These are phyloP conservation scores for Vanderwaltozyma verrucispora DNA, from an alignment of 805 yeast species.

Conservation along the genomic window DNA sequence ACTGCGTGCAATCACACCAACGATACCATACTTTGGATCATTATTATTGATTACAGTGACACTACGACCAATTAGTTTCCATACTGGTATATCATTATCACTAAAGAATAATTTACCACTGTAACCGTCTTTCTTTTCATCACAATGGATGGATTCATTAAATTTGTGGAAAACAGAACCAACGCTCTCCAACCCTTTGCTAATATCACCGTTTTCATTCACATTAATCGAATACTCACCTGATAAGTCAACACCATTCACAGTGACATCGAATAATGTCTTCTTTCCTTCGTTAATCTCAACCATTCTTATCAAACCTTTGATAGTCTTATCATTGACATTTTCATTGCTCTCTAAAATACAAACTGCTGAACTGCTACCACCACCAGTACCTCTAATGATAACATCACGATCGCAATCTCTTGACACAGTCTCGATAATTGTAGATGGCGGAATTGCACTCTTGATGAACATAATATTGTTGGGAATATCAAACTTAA, in stretches of 20 bases:
- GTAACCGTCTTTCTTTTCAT: slow-evolving; percentile 21
- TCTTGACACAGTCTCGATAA: slow-evolving; percentile 55
- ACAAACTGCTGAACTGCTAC: slow-evolving; percentile 85
- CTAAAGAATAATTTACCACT: slow-evolving; percentile 39
- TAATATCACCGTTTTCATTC: slow-evolving; percentile 64
- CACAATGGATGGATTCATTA: slow-evolving; percentile 22
- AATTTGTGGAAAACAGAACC: slow-evolving; percentile 41
- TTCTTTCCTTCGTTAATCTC: slow-evolving; percentile 38
- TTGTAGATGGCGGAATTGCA: slow-evolving; percentile 60
- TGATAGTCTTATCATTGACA: slow-evolving; percentile 48
- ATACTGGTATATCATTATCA: slow-evolving; percentile 35
- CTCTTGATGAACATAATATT: slow-evolving; percentile 65
- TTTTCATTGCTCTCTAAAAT: slow-evolving; percentile 72
- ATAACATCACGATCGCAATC: slow-evolving; percentile 78
- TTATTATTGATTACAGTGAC: slow-evolving; percentile 27
- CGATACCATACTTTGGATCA: slow-evolving; percentile 31
- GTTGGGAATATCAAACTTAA: slow-evolving; percentile 44
- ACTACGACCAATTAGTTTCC: slow-evolving; percentile 60
- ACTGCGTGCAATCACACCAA: slow-evolving; percentile 89
- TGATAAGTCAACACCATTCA: slow-evolving; percentile 51
- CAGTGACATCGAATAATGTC: slow-evolving; percentile 65
- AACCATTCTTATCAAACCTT: slow-evolving; percentile 82
- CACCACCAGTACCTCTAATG: slow-evolving; percentile 80
- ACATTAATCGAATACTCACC: slow-evolving; percentile 65
- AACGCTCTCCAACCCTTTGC: slow-evolving; percentile 58